These are phyloP conservation scores for Deinandra increscens DNA, from an alignment of 129 eudicot species.

Conservation along the genomic window DNA sequence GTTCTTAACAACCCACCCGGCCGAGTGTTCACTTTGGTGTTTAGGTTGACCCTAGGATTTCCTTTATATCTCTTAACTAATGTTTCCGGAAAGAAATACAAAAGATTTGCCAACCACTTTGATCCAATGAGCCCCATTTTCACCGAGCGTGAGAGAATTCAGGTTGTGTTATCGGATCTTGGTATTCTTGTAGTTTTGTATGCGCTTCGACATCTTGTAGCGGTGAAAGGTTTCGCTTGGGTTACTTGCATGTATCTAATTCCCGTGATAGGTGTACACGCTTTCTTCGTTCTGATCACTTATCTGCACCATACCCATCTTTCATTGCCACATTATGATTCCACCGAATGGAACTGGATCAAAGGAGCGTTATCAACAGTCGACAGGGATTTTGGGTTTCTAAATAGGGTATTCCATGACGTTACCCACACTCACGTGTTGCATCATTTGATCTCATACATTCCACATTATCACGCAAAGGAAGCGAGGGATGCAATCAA, in stretches of 20 bases:
- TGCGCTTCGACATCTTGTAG: background rate
- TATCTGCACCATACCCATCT: constrained; percentile 39
- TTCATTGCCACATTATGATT: constrained; percentile 31
- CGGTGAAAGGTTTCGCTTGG: constrained; percentile 18
- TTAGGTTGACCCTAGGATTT: constrained; percentile 9
- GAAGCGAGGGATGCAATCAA: constrained; percentile 33
- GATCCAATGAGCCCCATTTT: constrained; percentile 2
- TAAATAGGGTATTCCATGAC: constrained; percentile 28
- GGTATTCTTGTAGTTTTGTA: background rate
- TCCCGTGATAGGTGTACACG: constrained; percentile 30
- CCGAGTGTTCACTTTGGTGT: constrained; percentile 7
- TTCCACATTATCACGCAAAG: constrained; percentile 33
- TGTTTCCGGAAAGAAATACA: background rate
- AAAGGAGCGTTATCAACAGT: constrained; percentile 28
- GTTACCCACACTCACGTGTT: constrained; percentile 34
- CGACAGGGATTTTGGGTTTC: constrained; percentile 32
- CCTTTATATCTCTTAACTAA: background rate
- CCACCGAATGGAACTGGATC: constrained; percentile 36
- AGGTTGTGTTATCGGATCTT: constrained; percentile 6
- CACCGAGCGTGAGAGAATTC: background rate
- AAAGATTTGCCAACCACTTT: constrained; percentile 8
- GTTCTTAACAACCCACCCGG: constrained; percentile 41
- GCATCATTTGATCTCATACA: constrained; percentile 33
- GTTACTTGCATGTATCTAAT: constrained; percentile 21
- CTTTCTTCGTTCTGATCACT: constrained; percentile 31